Base-by-base conservation (phyloP, 1,284 basidiomycete genomes). In the Puccinia hordei region DNA sequence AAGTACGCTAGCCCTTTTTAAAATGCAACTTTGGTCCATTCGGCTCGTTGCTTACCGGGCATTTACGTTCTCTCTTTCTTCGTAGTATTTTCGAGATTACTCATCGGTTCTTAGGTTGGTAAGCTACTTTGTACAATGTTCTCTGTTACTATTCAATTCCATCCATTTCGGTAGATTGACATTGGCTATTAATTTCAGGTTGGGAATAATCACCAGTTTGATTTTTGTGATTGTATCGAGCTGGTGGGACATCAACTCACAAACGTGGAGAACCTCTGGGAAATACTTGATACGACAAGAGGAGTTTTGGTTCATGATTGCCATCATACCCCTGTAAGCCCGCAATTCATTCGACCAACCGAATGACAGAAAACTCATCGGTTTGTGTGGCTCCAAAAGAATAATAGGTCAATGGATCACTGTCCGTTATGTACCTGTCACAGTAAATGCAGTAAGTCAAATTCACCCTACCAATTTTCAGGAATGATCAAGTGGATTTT, bases 101-200 rank as follows among this genome's bases (percentile, higher is more conserved):
- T 81, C 91, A 92, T 85, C 90, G 92, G 33, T 92, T 92, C 85
- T 87, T 90, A 74, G 92, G 91, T 53, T 92, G 92, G 91, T 86
- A 88, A 38, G 88, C 88, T 49, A 49, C 19, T 86, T 92, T 35
- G 84, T 12, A 89, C 81, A 87, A 88, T 82, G 90, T 89, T 41
- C 91, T 90, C 90, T 86, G 87, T 2, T 91, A 89, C 90, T 35
- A 89, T 92, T 79, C 88, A 88, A 41, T 90, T 91, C 82, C 87
- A 87, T 84, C n/a, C 89, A 88, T 53, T 87, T 86, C 73, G 85
- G 87, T 35, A 91, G 90, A 90, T 87, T 89, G 81, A 86, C 73
- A 84, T 91, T 41, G 81, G 88, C 41, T 86, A 59, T 88, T 12
- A 85, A 91, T 81, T 88, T 89, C 72, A 92, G 92, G 91, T 86